Base-by-base conservation (phyloP, 495 filamentous ascomycete species). In the Bacidia rubella region DNA sequence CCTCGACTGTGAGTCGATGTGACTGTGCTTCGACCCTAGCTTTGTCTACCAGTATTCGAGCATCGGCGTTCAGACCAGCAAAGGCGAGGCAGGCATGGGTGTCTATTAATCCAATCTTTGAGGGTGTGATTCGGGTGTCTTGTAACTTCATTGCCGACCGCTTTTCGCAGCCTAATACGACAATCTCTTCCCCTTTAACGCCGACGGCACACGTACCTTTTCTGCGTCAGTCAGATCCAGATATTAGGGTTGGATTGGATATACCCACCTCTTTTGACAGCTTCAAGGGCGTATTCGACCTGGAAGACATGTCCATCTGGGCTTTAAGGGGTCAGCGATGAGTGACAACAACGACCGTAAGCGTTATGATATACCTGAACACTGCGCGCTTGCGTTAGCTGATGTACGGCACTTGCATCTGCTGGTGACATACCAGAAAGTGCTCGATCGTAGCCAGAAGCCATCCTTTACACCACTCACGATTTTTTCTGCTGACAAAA, bases 291-390 rank as follows among this genome's bases (percentile, higher is more conserved):
- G 77, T 98, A 98, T 75, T 98, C 92, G 62, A 98, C 92, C 69
- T 98, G 92, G 76, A 98, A 97, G 60, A 98, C 90, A 73, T 98
- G 92, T 68, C 92, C 92, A 72, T 98, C 92, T 59, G 92, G 92
- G 74, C 90, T 96, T 59, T 62, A 63, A 19, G 53, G 11, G 24
- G 29, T 35, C 5, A 35, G 29, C 29, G 15, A 35, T 35, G n/a
- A n/a, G n/a, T n/a, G n/a, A n/a, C n/a, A n/a, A n/a, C n/a, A n/a
- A n/a, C n/a, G n/a, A n/a, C n/a, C n/a, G n/a, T n/a, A n/a, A n/a
- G n/a, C n/a, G n/a, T 35, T 15, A 15, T 35, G 15, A 15, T 15
- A 52, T 64, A 83, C 82, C 80, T 83, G 70, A 84, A 85, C 51
- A 86, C 82, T 86, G 22, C 48, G 47, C 51, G 55, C 35, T 42